Conservation (phyloP, 768 basidiomycete genomes). For the Hypholoma fasciculare region DNA sequence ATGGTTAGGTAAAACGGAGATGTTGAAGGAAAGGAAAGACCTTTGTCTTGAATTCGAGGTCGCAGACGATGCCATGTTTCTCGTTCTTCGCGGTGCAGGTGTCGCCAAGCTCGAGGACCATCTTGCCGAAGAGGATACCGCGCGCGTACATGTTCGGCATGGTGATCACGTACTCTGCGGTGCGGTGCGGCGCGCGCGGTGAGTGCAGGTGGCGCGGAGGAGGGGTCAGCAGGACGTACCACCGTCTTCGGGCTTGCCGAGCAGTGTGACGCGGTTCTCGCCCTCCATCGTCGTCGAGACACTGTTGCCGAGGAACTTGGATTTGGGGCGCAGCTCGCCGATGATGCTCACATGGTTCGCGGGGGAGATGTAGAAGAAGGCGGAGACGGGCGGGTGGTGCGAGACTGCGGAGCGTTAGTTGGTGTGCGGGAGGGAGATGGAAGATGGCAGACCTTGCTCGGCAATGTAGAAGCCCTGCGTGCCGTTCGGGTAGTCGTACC, state of each 20-base stretch:
- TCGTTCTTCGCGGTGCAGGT: constrained; percentile 83
- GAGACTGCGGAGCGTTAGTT: constrained; percentile 59
- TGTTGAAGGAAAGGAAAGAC: constrained; percentile 32
- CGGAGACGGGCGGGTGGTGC: constrained; percentile 92
- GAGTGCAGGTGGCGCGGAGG: constrained; percentile 6
- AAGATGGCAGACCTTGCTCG: constrained; percentile 72
- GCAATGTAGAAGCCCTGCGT: constrained; percentile 94
- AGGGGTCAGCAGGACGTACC: constrained; percentile 47
- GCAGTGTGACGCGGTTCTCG: constrained; percentile 82
- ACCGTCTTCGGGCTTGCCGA: constrained; percentile 85
- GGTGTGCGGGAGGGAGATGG: constrained; percentile 5
- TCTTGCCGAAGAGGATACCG: constrained; percentile 87
- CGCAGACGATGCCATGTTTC: constrained; percentile 68
- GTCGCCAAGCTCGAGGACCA: constrained; percentile 96
- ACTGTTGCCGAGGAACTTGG: constrained; percentile 94
- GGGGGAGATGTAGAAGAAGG: constrained; percentile 95
- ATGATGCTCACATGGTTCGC: constrained; percentile 84
- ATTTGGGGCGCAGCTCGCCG: constrained; percentile 94
- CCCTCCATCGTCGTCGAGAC: constrained; percentile 97
- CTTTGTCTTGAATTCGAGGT: constrained; percentile 98
- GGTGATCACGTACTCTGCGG: constrained; percentile 77
- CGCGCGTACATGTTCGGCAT: constrained; percentile 99
- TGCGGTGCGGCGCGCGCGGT: constrained; percentile 3
- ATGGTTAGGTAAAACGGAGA: background rate
- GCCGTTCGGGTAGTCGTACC: constrained; percentile 89